phyloP scores from a whole-genome alignment of 2,329 filamentous ascomycete species.

The Trichoderma semiorbis region DNA sequence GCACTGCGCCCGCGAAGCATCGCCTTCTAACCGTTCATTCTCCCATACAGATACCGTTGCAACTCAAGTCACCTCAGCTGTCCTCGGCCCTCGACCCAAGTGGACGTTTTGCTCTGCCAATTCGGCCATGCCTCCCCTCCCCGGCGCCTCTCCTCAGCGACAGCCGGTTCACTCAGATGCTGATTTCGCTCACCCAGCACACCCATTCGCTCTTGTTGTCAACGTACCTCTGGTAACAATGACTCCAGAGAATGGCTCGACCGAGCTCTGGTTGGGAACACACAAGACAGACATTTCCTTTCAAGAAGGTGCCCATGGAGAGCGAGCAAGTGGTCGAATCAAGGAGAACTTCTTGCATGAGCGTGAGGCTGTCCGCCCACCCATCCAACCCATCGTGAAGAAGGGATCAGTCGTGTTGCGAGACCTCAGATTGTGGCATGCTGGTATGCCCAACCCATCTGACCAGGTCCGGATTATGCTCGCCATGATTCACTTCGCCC shows the following conservation, averaged over 20 bases:
- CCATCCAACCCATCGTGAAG: constrained; percentile 47
- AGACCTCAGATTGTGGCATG: constrained; percentile 61
- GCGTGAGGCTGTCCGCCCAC: constrained; percentile 37
- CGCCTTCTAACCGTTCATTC: background rate
- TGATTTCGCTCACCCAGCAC: constrained; percentile 52
- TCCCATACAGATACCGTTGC: constrained; percentile 46
- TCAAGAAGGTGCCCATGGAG: constrained; percentile 50
- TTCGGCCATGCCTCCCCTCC: constrained; percentile 49
- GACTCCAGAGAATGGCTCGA: constrained; percentile 51
- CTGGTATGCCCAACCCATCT: constrained; percentile 57
- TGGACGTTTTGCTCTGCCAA: constrained; percentile 60
- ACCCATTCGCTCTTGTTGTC: constrained; percentile 53
- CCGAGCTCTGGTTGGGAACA: constrained; percentile 59
- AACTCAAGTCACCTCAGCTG: constrained; percentile 52
- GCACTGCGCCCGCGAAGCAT: background rate
- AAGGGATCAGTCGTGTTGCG: constrained; percentile 57
- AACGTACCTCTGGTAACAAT: constrained; percentile 52
- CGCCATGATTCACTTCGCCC: constrained; percentile 58
- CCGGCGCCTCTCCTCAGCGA: constrained; percentile 37
- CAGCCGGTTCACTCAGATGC: constrained; percentile 60
- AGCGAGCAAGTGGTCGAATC: constrained; percentile 51
- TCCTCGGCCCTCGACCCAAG: constrained; percentile 53
- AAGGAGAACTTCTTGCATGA: constrained; percentile 38
- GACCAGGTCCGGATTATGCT: constrained; percentile 53
- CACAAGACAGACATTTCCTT: constrained; percentile 38